Conservation (phyloP, 805 yeast genomes). For the Lachancea sp. region DNA sequence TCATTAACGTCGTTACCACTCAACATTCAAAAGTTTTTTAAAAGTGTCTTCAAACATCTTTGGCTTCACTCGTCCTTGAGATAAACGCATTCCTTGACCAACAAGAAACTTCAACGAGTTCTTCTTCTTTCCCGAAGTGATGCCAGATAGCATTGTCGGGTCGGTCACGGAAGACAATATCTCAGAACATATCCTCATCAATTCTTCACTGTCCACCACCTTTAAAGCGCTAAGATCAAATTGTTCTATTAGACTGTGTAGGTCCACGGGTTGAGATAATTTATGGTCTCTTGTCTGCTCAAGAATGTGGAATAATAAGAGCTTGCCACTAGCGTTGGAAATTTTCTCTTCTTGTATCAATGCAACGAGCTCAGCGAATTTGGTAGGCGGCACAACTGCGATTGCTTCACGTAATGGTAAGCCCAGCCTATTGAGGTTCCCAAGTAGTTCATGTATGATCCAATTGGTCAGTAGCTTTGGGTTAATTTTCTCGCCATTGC, state of each 20-base stretch:
- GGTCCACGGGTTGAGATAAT: slow-evolving; percentile 10
- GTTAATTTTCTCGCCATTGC: slow-evolving; percentile 24
- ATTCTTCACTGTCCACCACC: slow-evolving; percentile 32
- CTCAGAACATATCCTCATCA: slow-evolving; percentile 38
- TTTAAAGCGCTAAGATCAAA: slow-evolving; percentile 40
- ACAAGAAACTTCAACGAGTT: slow-evolving; percentile 69
- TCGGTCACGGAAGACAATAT: slow-evolving; percentile 38
- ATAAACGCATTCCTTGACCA: slow-evolving; percentile 77
- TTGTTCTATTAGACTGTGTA: slow-evolving; percentile 46
- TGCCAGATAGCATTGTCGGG: slow-evolving; percentile 49
- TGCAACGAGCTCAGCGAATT: slow-evolving; percentile 49
- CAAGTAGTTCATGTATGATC: slow-evolving; percentile 76
- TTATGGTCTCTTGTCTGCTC: slow-evolving; percentile 31
- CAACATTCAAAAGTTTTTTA: slow-evolving; percentile 22
- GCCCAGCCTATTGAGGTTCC: slow-evolving; percentile 52
- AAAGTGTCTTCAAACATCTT: slow-evolving; percentile 32
- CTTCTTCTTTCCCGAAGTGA: slow-evolving; percentile 50
- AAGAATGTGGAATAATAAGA: slow-evolving; percentile 56
- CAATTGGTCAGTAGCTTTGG: slow-evolving; percentile 57
- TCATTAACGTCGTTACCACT: slow-evolving; percentile 9
- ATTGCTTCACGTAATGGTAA: slow-evolving; percentile 28
- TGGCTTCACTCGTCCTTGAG: slow-evolving; percentile 53
- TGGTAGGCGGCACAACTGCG: slow-evolving; percentile 34
- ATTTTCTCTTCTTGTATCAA: slow-evolving; percentile 43
- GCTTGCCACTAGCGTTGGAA: slow-evolving; percentile 63